phyloP scores from a whole-genome alignment of 2,329 filamentous ascomycete species.

The Aspergillus caelatus region DNA sequence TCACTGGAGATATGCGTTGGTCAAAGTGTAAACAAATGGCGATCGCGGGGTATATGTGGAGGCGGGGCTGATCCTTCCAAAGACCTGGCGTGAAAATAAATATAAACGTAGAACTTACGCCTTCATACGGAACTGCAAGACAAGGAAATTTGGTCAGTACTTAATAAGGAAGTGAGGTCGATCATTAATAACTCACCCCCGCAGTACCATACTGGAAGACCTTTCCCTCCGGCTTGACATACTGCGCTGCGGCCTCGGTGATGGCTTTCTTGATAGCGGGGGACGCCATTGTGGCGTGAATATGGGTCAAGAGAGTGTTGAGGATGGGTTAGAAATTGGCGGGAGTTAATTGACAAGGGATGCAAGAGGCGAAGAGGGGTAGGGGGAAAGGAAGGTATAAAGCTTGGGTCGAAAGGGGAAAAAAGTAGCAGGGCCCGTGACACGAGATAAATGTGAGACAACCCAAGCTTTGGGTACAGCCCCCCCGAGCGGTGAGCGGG shows the following conservation, averaged over 20 bases:
- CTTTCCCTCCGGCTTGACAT: conserved; percentile 52
- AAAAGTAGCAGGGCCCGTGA: conserved; percentile 15
- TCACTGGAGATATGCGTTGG: conserved; percentile 53
- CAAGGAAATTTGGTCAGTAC: conserved; percentile 17
- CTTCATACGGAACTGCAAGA: conserved; percentile 67
- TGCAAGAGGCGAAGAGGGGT: not conserved
- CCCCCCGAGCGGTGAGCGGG: conserved; percentile 23
- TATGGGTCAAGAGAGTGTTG: conserved; percentile 11
- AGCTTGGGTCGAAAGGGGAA: conserved; percentile 13
- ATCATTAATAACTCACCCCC: conserved; percentile 52
- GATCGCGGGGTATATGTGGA: conserved; percentile 35
- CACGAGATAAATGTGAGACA: conserved; percentile 16
- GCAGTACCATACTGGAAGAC: conserved; percentile 64
- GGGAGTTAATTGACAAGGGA: conserved; percentile 5
- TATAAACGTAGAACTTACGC: conserved; percentile 54
- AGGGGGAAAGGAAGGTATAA: not conserved
- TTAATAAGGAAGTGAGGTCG: conserved; percentile 1
- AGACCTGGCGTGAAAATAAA: conserved; percentile 12
- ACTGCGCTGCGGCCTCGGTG: conserved; percentile 50
- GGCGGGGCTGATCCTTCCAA: conserved; percentile 30
- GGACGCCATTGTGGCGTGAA: conserved; percentile 44
- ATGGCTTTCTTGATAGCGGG: conserved; percentile 48
- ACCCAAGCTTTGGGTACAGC: conserved; percentile 14
- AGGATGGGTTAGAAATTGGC: not conserved
- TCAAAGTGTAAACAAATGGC: conserved; percentile 38